Evolutionary conservation across 768 basidiomycete genomes (phyloP), one percentile per base, ranked within the genome.

Genomic region (Leccinum rimulosum): DNA sequence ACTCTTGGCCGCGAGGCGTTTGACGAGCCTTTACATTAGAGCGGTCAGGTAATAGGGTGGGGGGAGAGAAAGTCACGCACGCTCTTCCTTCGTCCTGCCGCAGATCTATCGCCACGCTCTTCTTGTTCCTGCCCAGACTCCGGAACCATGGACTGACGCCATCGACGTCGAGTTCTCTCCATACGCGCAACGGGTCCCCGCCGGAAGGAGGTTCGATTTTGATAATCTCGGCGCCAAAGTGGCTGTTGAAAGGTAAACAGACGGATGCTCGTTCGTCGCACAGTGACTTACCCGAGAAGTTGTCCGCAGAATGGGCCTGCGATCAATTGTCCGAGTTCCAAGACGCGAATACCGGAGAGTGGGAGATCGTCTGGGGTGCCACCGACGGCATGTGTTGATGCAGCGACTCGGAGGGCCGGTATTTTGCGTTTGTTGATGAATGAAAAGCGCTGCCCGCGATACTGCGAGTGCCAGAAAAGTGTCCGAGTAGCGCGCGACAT

Each of bases 121-220:
- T 89, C 77, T 89, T 90, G 71, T 89, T 88, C 53, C 88, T 75
- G 9, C 75, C 87, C 27, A 89, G 79, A 62, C 87, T 87, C 48
- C 87, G 75, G 70, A 87, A 89, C 88, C 88, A 89, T 0, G 86
- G 87, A 62, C 87, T 87, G 1, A 83, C 82, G 1, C 87, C 86
- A 61, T 89, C 87, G 0, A 82, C 76, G 61, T 90, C 88, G 25
- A 87, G 77, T 62, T 89, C 88, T 53, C 88, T 74, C 86, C 86
- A 88, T 2, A 86, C 82, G 5, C 88, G 83, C 27, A 89, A 72
- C 6, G 87, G 86, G 62, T 89, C 87, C 5, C 88, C 88, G 10
- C 70, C 73, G 10, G 75, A 76, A 1, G 87, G 87, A 0, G 86
- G 79, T 64, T 89, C 88, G 11, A 89, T 75, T 65, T 89, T 89